phyloP scores from a whole-genome alignment of 257 asterid genomes.

The Penstemon davidsonii region DNA sequence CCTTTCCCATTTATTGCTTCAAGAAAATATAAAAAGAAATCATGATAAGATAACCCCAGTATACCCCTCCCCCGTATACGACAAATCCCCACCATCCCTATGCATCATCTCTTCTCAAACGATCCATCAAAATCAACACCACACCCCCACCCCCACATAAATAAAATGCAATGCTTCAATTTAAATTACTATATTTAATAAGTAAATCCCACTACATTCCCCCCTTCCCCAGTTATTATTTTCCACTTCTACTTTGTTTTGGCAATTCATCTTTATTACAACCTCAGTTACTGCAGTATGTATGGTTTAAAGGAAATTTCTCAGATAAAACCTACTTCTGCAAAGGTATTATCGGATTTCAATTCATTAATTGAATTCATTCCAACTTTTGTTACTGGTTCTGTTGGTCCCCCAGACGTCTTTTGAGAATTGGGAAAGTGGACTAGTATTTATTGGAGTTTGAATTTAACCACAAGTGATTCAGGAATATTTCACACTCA shows the following conservation, averaged over 20 bases:
- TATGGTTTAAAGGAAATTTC: too few species aligned
- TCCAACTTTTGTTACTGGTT: not conserved
- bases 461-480: too few species aligned
- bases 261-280: too few species aligned
- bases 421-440: too few species aligned
- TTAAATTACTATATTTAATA: too few species aligned
- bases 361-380: not conserved
- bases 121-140: not conserved
- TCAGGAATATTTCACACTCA: too few species aligned
- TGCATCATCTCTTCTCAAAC: not conserved
- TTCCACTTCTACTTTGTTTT: not conserved
- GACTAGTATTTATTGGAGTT: too few species aligned
- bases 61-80: conserved; percentile 28
- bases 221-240: conserved; percentile 12
- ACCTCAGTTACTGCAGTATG: too few species aligned
- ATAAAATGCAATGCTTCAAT: too few species aligned
- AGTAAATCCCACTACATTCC: not conserved
- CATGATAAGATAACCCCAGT: not conserved
- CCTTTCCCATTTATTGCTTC: conserved; percentile 29
- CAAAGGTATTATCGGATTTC: too few species aligned
- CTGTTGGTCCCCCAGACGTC: not conserved
- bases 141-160: not conserved
- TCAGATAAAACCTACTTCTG: too few species aligned
- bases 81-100: conserved; percentile 33
- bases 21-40: conserved; percentile 2